These are phyloP conservation scores for Penicillium manginii DNA, from an alignment of 495 filamentous ascomycete genomes.

Conservation along the genomic window DNA sequence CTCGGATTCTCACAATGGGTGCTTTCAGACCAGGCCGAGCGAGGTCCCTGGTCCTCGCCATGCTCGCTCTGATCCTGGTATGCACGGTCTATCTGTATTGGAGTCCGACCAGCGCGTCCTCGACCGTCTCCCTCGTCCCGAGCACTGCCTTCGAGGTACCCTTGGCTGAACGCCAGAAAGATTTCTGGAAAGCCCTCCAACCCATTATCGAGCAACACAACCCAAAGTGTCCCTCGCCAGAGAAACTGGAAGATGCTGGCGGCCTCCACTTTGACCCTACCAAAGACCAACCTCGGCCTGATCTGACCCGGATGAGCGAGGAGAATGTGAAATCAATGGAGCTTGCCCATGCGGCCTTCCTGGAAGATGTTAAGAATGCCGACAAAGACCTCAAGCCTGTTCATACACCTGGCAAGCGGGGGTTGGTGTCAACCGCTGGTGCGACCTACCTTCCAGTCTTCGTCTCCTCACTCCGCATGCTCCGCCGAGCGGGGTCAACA, in stretches of 20 bases:
- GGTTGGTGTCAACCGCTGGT: conserved; percentile 58
- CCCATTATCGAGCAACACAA: conserved; percentile 38
- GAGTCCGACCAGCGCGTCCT: conserved; percentile 35
- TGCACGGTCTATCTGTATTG: conserved; percentile 45
- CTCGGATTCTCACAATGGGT: conserved; percentile 23
- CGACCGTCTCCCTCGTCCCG: conserved; percentile 41
- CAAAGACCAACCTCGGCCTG: conserved; percentile 35
- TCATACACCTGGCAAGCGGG: conserved; percentile 50
- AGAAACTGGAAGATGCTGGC: conserved; percentile 25
- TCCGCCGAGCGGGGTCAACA: conserved; percentile 57
- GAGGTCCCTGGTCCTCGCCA: conserved; percentile 35
- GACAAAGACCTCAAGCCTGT: conserved; percentile 40
- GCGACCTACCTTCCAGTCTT: conserved; percentile 50
- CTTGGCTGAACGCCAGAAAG: conserved; percentile 40
- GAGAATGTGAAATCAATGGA: conserved; percentile 39
- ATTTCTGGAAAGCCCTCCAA: conserved; percentile 45
- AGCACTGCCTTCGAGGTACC: conserved; percentile 45
- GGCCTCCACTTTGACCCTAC: conserved; percentile 39
- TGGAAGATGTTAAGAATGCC: conserved; percentile 37
- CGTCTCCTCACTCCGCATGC: conserved; percentile 58
- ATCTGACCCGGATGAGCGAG: conserved; percentile 39
- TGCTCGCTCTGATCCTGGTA: conserved; percentile 37
- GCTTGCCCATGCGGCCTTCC: conserved; percentile 47
- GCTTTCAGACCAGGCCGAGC: conserved; percentile 37
- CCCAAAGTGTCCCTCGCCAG: conserved; percentile 38